Base-by-base conservation (phyloP, 169 alveolate genomes). In the Theileria annulata region DNA sequence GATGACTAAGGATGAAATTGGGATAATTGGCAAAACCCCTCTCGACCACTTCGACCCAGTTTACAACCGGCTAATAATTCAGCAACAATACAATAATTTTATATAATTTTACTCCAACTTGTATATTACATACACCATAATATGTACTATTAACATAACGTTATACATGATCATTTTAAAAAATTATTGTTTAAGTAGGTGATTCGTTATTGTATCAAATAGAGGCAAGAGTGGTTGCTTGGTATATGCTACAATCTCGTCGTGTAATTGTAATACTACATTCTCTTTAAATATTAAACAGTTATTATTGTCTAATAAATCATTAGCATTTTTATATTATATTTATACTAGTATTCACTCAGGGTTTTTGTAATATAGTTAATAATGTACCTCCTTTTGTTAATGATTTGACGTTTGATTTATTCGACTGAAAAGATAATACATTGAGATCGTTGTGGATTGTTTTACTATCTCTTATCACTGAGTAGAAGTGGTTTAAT, bases 341-440 rank as follows among this genome's bases (percentile, higher is more conserved):
- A 60, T 62, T 17, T 15, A 28, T 62, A 62, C n/a, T 27, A 21
- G 21, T 62, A 62, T 1, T 4, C 9, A 27, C 8, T 8, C 25
- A 42, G 6, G 13, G 51, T 1, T 42, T 30, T 8, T 8, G 35
- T 30, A 59, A 59, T 10, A 1, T 59, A n/a, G 0, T 30, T 59
- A 28, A 59, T 12, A 30, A 10, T 59, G 47, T 59, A 59, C 75
- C 89, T 27, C 89, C 86, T 74, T 91, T 91, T 3, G 60, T 21
- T 49, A 91, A 58, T 25, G 85, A 91, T 15, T 82, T 87, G 21
- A 87, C 88, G 71, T 71, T 77, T 47, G 58, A 80, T 33, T 87
- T 80, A 28, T 85, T 75, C 28, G 90, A 85, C 68, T 91, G 95
- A 92, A 91, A 87, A 0, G 95, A 91, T 42, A 72, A 69, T 19